Percentiles rank a stretch among this genome's conserved stretches.
Evolutionary conservation across 305 asterid species (phyloP).

Genomic region (Nicotiana rustica): DNA sequence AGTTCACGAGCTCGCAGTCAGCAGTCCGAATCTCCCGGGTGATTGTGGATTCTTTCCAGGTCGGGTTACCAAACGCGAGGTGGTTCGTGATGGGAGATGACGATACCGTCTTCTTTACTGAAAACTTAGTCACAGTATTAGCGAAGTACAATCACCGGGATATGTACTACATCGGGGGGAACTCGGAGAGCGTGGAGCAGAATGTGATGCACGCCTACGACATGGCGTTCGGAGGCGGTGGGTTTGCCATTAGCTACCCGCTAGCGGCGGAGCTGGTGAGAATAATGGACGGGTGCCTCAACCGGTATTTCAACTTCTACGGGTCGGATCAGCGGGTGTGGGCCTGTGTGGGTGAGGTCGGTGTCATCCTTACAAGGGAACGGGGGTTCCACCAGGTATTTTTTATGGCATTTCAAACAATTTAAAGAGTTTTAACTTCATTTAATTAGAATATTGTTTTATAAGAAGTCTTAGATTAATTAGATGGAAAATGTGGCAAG

Average conservation of each 20-base stretch:
- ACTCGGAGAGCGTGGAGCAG: slow-evolving; percentile 88
- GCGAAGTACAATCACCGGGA: slow-evolving; percentile 72
- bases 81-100: slow-evolving; percentile 99
- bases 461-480: background rate
- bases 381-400: slow-evolving; percentile 85
- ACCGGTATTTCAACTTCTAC: slow-evolving; percentile 74
- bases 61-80: slow-evolving; percentile 68
- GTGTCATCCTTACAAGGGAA: slow-evolving; percentile 68
- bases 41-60: slow-evolving; percentile 65
- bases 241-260: slow-evolving; percentile 78
- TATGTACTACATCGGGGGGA: slow-evolving; percentile 82
- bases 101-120: slow-evolving; percentile 82
- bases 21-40: slow-evolving; percentile 83
- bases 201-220: slow-evolving; percentile 75
- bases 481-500: no score
- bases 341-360: slow-evolving; percentile 86
- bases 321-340: slow-evolving; percentile 91
- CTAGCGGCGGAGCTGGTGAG: slow-evolving; percentile 64
- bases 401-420: background rate
- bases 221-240: slow-evolving; percentile 97
- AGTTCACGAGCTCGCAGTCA: slow-evolving; percentile 53
- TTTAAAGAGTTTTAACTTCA: no score
- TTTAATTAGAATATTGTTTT: background rate
- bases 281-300: slow-evolving; percentile 73
- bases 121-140: slow-evolving; percentile 69